phyloP scores from a whole-genome alignment of 148 eudicot genomes.

The Rhododendron ovatum region DNA sequence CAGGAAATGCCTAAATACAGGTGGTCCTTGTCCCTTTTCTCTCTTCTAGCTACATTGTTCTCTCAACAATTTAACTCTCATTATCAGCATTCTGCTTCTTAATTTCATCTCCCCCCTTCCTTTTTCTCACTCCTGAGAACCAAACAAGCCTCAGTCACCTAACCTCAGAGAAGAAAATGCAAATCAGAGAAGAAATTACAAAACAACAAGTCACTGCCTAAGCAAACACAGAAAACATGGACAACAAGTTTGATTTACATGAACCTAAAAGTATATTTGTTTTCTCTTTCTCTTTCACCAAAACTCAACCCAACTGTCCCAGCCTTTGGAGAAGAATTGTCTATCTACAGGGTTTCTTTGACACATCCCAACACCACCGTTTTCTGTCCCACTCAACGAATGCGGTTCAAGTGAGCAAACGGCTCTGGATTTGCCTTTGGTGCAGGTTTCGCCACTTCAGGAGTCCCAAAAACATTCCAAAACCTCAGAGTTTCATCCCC shows the following conservation, averaged over 20 bases:
- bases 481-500: conserved; percentile 83
- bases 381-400: conserved; percentile 30
- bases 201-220: not conserved
- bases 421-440: conserved; percentile 64
- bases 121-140: not conserved
- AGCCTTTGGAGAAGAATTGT: not conserved
- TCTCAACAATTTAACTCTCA: not conserved
- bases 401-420: conserved; percentile 68
- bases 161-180: not conserved
- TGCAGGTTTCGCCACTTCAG: conserved; percentile 79
- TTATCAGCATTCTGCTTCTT: not conserved
- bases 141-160: not conserved
- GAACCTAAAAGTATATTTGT: not conserved
- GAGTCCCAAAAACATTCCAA: conserved; percentile 88
- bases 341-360: not conserved
- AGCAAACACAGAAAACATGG: not conserved
- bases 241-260: not conserved
- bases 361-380: not conserved
- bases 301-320: not conserved
- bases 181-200: not conserved
- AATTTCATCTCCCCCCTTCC: not conserved
- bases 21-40: not conserved
- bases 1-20: not conserved
- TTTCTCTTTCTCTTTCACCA: not conserved
- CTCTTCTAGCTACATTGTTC: not conserved